Conservation (phyloP, 2,329 filamentous ascomycete genomes). For the Aspergillus transmontanensis region DNA sequence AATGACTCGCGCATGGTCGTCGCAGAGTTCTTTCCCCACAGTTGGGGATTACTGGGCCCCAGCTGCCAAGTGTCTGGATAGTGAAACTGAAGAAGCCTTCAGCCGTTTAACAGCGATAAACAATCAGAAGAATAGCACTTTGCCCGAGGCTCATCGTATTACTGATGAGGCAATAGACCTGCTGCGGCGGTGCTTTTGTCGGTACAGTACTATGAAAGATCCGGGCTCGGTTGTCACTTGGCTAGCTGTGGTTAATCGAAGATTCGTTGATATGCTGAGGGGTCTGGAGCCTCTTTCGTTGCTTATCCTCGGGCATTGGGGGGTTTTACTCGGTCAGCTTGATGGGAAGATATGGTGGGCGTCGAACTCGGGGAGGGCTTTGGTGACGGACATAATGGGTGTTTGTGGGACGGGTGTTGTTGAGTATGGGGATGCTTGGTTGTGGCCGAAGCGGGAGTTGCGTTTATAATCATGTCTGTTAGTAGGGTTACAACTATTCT, state of each 20-base stretch:
- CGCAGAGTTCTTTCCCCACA: not conserved
- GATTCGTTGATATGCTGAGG: conserved; percentile 23
- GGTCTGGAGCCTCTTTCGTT: conserved; percentile 23
- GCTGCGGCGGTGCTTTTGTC: not conserved
- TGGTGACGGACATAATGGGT: conserved; percentile 10
- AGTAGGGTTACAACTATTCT: not conserved
- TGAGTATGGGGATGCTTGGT: not conserved
- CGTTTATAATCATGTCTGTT: not conserved
- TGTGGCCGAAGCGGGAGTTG: not conserved
- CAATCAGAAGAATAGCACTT: not conserved
- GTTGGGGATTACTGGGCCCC: not conserved
- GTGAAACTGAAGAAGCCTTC: not conserved
- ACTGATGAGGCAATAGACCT: not conserved
- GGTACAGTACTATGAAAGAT: conserved; percentile 12
- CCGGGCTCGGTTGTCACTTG: conserved; percentile 31
- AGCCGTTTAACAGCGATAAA: not conserved
- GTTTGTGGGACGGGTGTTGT: not conserved
- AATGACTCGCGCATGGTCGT: not conserved
- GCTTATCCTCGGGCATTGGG: conserved; percentile 32
- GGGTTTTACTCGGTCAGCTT: conserved; percentile 24
- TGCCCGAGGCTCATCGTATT: not conserved
- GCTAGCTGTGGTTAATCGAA: conserved; percentile 26
- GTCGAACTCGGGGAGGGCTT: conserved; percentile 21
- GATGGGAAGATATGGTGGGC: conserved; percentile 32
- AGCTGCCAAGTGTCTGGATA: not conserved